phyloP scores from a whole-genome alignment of 495 filamentous ascomycete species.

The Daldinia caldariorum region DNA sequence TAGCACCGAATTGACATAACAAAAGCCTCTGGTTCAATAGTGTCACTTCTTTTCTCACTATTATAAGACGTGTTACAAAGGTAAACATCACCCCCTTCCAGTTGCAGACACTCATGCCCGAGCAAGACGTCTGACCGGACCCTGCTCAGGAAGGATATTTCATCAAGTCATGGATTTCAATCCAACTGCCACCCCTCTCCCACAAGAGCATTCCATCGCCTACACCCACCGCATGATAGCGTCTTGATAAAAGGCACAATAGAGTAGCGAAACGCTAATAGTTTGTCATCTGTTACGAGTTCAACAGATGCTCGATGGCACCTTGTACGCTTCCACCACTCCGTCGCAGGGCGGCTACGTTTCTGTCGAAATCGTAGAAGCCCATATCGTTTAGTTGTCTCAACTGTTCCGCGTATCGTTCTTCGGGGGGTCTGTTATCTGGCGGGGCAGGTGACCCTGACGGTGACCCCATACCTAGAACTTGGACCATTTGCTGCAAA shows the following conservation, averaged over 20 bases:
- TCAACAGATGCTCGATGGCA: slow-evolving; percentile 82
- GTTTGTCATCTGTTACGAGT: no score
- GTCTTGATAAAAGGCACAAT: slow-evolving; percentile 1
- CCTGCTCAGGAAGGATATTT: slow-evolving; percentile 14
- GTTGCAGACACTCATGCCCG: slow-evolving; percentile 7
- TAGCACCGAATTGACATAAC: not conserved
- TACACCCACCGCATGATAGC: slow-evolving; percentile 8
- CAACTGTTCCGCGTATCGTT: slow-evolving; percentile 88
- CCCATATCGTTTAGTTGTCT: slow-evolving; percentile 98
- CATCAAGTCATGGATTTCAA: slow-evolving; percentile 27
- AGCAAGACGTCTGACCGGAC: not conserved
- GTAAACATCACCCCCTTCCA: slow-evolving; percentile 6
- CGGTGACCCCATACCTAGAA: slow-evolving; percentile 44
- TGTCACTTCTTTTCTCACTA: slow-evolving; percentile 22
- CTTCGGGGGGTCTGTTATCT: slow-evolving; percentile 91
- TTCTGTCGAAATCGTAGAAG: slow-evolving; percentile 95
- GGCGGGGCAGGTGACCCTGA: slow-evolving; percentile 62
- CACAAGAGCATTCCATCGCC: slow-evolving; percentile 2
- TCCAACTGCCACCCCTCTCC: not conserved
- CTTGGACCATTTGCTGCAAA: slow-evolving; percentile 59
- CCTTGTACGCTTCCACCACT: slow-evolving; percentile 95
- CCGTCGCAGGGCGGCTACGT: slow-evolving; percentile 86
- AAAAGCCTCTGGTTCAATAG: slow-evolving; percentile 7
- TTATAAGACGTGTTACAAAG: slow-evolving; percentile 34
- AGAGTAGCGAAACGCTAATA: not conserved